Base-by-base conservation (phyloP, 306 rosid genomes). In the Cicer bijugum region DNA sequence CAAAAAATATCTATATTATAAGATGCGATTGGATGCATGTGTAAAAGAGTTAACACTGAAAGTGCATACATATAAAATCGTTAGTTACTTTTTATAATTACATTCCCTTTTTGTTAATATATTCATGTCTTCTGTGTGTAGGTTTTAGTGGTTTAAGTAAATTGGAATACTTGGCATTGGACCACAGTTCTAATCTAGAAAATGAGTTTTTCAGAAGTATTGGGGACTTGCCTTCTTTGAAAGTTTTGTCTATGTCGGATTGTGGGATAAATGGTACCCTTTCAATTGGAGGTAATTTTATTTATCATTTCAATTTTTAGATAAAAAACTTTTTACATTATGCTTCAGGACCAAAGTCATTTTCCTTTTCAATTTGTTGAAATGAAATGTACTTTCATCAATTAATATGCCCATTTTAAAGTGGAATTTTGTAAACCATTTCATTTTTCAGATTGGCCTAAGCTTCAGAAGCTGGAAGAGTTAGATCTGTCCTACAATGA, bases 161-260 rank as follows among this genome's bases (percentile, higher is more conserved):
- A 10, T 58, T 78, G 19, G 44, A 71, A 56, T 1, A 43, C 0
- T 63, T 78, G 62, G 6, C 2, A 9, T 78, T 78, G 60, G 10
- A 63, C 7, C 0, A 5, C 1, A 52, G 7, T 55, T 17, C 12
- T 8, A 55, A 55, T 6, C 5, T 53, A 7, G 6, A 3, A 12
- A 71, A 42, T 19, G 35, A 39, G 17, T 51, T 78, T 51, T 23
- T 78, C 8, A 2, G 6, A 62, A 78, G 58, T 14, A 23, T 78
- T 39, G 82, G 82, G 0, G 16, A 42, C 7, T 78, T 78, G 47
- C 52, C 76, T 7, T 69, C 81, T 39, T 12, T 78, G 3, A 70
- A 70, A 69, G 15, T 14, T 7, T 15, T 78, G n/a, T 50, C 73
- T 15, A 0, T 28, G 4, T 1, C 0, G 0, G 0, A 0, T 0